phyloP scores from a whole-genome alignment of 768 basidiomycete genomes.

The Suillus tomentosus region DNA sequence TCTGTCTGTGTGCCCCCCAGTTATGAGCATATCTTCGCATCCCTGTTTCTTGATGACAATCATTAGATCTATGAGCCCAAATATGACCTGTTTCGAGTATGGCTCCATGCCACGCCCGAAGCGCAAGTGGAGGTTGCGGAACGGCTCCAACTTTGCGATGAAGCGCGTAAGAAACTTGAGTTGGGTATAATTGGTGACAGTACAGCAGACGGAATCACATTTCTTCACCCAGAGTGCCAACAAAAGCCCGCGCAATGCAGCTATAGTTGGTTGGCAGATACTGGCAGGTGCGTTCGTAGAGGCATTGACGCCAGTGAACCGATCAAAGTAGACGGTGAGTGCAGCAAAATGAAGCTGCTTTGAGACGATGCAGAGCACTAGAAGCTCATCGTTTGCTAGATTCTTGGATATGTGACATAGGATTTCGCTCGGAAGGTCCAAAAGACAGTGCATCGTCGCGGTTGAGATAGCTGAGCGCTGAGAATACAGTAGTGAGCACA shows the following conservation, averaged over 20 bases:
- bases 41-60: slow-evolving; percentile 4
- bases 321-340: slow-evolving; percentile 6
- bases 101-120: slow-evolving; percentile 6
- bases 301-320: slow-evolving; percentile 1
- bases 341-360: slow-evolving; percentile 8
- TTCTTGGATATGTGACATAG: slow-evolving; percentile 6
- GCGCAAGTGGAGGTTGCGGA: slow-evolving; percentile 6
- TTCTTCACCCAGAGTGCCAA: slow-evolving; percentile 10
- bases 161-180: background rate
- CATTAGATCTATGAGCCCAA: slow-evolving; percentile 7
- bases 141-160: slow-evolving; percentile 7
- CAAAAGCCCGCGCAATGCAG: slow-evolving; percentile 5
- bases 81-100: background rate
- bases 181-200: background rate
- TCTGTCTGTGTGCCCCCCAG: slow-evolving; percentile 8
- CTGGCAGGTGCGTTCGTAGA: slow-evolving; percentile 5
- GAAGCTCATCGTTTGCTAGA: background rate
- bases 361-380: background rate
- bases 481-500: background rate
- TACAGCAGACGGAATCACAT: slow-evolving; percentile 6
- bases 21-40: slow-evolving; percentile 8
- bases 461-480: background rate
- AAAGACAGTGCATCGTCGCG: background rate
- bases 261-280: slow-evolving; percentile 1
- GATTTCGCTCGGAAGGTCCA: slow-evolving; percentile 5